Base-by-base conservation (phyloP, 805 yeast genomes). In the Zygotorulaspora danielsina region DNA sequence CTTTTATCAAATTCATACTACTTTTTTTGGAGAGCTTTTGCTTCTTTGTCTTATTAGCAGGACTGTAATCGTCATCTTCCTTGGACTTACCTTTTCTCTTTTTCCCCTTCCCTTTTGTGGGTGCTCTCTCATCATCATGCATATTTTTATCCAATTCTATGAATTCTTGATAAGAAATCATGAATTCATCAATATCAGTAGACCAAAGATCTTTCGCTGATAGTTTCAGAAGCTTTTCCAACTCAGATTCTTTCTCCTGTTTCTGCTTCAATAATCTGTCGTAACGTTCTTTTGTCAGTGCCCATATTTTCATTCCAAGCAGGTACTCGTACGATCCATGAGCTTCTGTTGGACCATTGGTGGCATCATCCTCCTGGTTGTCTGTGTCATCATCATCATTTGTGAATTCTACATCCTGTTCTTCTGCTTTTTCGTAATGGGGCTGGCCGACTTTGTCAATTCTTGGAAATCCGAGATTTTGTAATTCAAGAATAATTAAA, bases 241-340 rank as follows among this genome's bases (percentile, higher is more conserved):
- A 71, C 56, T 85, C 94, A 9, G 61, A 68, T 57, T 87, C 90
- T 54, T 80, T 82, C 18, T 69, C 81, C 41, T 78, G 85, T 45
- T 78, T 74, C 58, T 89, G 94, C 38, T 72, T 72, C 53, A 88
- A 67, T 49, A 93, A 68, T 50, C 76, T 80, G 54, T 86, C 89
- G 57, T 89, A 93, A 52, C 93, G 76, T 64, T 93, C 98, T 42
- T 72, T 73, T 0, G 98, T 90, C 57, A 93, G 75, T 26, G 96
- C 83, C 93, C 96, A 87, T 48, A 93, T 80, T 24, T 88, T 77
- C 96, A 93, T 84, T 38, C 93, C 94, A 38, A 93, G 70, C 47
- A 93, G 70, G 53, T 93, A 93, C 55, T 93, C 97, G 62, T 78
- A 90, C 5, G 81, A 71, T 7, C 87, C 76, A 36, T 72, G 71